Base-by-base conservation (phyloP, 129 eudicot genomes). In the Oenanthe sinensis region DNA sequence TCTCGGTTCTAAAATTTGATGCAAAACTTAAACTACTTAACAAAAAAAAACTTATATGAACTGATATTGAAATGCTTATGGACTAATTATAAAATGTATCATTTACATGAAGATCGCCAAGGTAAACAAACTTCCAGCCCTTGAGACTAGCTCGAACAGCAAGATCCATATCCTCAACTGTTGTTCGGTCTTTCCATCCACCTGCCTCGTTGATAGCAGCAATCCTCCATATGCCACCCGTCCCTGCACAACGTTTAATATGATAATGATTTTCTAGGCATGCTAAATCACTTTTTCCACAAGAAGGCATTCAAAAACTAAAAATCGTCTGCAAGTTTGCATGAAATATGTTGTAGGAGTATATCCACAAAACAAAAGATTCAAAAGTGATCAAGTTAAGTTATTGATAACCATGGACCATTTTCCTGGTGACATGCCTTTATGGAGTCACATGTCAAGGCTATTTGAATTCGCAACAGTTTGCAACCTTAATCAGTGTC, bases 161-260 rank as follows among this genome's bases (percentile, higher is more conserved):
- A 77, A 93, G 97, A 81, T 93, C 98, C 98, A 93, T 93, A 83
- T 93, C 98, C 78, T 94, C 98, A 0, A 94, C 98, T 16, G 98
- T 94, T 33, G 98, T 94, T 71, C 97, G 82, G 42, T 91, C 98
- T 78, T 94, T 94, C 98, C 98, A 94, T 28, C 98, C 98, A 39
- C 98, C 98, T 3, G 97, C 98, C 81, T 94, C 98, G 30, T 85
- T 90, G 75, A 94, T 94, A 16, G 98, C 98, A 3, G 85, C 92
- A 8, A 94, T 87, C 80, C 98, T 88, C 98, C 98, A 94, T 75
- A 94, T 88, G 0, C 98, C 98, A 40, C 97, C 97, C 5, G 98
- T 94, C 24, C 98, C 98, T 93, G 76, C 78, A 78, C 63, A 63
- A 58, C 37, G n/a, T 6, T 12, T 74, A 26, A 33, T 5, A 19